Percentiles rank a stretch among this genome's conserved stretches.
Conservation (phyloP, 2,329 filamentous ascomycete species). For the Akanthomyces dipterigenus region DNA sequence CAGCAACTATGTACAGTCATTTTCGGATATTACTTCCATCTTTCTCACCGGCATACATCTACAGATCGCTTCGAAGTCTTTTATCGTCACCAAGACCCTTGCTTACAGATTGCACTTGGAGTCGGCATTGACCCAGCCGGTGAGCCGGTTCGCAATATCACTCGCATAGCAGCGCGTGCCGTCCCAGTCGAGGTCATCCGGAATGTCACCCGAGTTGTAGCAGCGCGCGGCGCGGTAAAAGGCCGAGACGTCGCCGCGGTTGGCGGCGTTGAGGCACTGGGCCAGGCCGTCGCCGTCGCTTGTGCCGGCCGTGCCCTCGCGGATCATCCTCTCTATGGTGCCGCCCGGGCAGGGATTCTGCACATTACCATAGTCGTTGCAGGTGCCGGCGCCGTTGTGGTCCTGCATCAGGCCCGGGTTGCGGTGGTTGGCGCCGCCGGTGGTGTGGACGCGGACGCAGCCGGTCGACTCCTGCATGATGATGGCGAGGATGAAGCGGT, state of each 20-base stretch:
- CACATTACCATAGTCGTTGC: conserved; percentile 22
- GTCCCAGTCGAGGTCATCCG: conserved; percentile 27
- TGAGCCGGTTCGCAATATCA: conserved; percentile 34
- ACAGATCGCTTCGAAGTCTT: no score
- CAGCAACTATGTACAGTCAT: no score
- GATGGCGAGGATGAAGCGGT: conserved; percentile 35
- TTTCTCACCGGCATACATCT: no score
- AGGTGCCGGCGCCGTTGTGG: conserved; percentile 28
- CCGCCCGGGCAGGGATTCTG: conserved; percentile 19
- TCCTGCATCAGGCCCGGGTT: conserved; percentile 37
- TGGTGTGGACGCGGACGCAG: conserved; percentile 35
- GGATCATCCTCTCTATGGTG: conserved; percentile 23
- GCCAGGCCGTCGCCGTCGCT: conserved; percentile 33
- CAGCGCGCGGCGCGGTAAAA: conserved; percentile 40
- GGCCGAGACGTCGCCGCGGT: conserved; percentile 25
- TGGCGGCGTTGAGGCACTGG: conserved; percentile 26
- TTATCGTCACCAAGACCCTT: background rate
- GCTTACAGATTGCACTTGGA: conserved; percentile 15
- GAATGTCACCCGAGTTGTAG: conserved; percentile 40
- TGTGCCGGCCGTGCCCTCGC: conserved; percentile 36
- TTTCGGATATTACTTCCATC: no score
- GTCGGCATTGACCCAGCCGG: conserved; percentile 15
- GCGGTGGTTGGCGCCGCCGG: conserved; percentile 22
- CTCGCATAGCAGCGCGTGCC: conserved; percentile 42
- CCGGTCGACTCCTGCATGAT: conserved; percentile 38